Base-by-base conservation (phyloP, 2,329 filamentous ascomycete genomes). In the Epichloe glyceriae region DNA sequence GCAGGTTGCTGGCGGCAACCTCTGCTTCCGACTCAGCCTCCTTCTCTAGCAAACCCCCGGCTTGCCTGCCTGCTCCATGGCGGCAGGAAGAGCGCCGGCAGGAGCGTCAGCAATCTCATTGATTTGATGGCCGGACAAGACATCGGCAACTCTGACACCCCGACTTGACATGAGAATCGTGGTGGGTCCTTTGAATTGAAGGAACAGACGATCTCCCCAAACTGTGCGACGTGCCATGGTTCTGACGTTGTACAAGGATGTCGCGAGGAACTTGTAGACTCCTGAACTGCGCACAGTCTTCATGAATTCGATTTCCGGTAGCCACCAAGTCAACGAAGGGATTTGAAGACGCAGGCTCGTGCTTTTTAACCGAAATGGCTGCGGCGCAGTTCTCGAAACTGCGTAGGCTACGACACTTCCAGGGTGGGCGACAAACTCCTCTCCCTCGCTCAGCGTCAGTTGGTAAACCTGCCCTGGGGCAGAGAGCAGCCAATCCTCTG, bases 351-450 rank as follows among this genome's bases (percentile, higher is more conserved):
- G 78, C 50, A 95, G 65, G 39, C 81, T 85, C 2, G 86, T 86
- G 65, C 73, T 77, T 67, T 86, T 88, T 67, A 98, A 86, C 41
- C 91, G 82, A 72, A 95, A 96, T 4, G 91, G 88, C 39, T 82
- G 74, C 6, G 93, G 93, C 7, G 82, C 78, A 50, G 82, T 78
- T 51, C 82, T 78, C 48, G 80, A 83, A 46, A 93, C 77, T 3
- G 85, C 84, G 70, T 98, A 98, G 20, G 93, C 93, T 14, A 97
- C 82, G 3, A 98, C 83, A 64, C 95, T 89, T 58, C 86, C 86
- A 4, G 93, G 91, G 65, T 97, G 90, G 3, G 87, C 88, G 50
- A 95, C 82, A 58, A 96, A 91, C 65, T 93, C 86, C 64, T 98
- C 93, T 17, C 86, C 89, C 26, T 84, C 80, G 53, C 80, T 82